phyloP scores from a whole-genome alignment of 345 rosid species.

The Eucalyptus urophylla region DNA sequence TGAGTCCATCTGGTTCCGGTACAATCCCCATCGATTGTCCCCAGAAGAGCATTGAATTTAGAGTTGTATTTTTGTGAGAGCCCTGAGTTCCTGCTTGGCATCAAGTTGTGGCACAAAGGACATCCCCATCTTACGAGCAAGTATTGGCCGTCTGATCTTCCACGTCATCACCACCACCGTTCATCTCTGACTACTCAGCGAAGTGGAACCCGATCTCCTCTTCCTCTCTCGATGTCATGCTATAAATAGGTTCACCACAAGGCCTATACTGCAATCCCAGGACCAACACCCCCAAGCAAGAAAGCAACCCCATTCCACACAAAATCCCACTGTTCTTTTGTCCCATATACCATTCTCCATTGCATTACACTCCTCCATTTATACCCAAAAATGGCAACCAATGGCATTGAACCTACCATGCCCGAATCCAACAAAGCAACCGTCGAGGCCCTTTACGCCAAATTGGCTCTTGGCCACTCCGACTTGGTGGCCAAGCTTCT shows the following conservation, averaged over 20 bases:
- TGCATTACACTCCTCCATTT: not conserved
- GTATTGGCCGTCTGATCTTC: not conserved
- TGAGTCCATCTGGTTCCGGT: not conserved
- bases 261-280: not conserved
- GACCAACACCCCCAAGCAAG: not conserved
- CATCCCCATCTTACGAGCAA: not conserved
- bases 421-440: constrained; percentile 7
- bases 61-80: not conserved
- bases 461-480: constrained; percentile 23
- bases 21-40: not conserved
- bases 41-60: not conserved
- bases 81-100: not conserved
- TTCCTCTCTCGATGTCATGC: not conserved
- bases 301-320: not conserved
- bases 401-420: not conserved
- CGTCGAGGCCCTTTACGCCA: constrained; percentile 36
- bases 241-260: not conserved
- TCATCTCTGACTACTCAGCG: not conserved
- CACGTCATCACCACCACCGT: not conserved
- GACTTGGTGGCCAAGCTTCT: constrained; percentile 22
- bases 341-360: not conserved
- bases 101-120: not conserved
- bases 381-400: not conserved
- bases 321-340: not conserved
- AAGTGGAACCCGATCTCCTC: not conserved